These are phyloP conservation scores for Microbotryomycetes sp. DNA, from an alignment of 1,284 basidiomycete species.

Conservation along the genomic window DNA sequence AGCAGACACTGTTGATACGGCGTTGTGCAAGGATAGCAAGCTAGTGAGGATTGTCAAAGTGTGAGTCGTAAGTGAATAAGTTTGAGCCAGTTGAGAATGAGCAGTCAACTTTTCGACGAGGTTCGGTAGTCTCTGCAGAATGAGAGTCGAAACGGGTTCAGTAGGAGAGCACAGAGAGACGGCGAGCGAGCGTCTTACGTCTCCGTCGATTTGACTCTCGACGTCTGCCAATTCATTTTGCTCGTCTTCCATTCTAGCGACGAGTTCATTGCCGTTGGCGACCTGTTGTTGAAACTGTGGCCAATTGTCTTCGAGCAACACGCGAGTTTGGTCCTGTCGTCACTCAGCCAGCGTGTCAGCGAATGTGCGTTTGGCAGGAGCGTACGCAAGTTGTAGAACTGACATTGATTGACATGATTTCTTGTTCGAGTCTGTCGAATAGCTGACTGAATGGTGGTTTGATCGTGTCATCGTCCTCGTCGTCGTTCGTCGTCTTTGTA, in stretches of 20 bases:
- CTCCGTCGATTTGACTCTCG: slow-evolving; percentile 12
- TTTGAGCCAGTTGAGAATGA: slow-evolving; percentile 18
- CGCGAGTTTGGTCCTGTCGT: slow-evolving; percentile 21
- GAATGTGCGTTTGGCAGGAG: background rate
- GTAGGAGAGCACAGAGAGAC: background rate
- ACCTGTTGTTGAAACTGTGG: slow-evolving; percentile 13
- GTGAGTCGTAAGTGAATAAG: slow-evolving; percentile 13
- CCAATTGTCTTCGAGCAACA: slow-evolving; percentile 19
- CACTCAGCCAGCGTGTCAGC: background rate
- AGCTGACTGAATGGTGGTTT: slow-evolving; percentile 4
- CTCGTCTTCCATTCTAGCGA: slow-evolving; percentile 12
- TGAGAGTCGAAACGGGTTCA: too few species aligned
- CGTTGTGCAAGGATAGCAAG: slow-evolving; percentile 15
- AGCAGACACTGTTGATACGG: slow-evolving; percentile 10
- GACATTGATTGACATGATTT: slow-evolving; percentile 18
- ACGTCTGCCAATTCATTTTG: slow-evolving; percentile 15
- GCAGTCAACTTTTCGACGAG: slow-evolving; percentile 15
- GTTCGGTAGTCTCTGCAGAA: slow-evolving; percentile 7
- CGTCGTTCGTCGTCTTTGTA: background rate
- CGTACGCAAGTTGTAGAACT: background rate
- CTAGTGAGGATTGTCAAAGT: slow-evolving; percentile 15
- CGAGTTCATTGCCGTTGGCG: slow-evolving; percentile 10
- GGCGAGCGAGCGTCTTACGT: slow-evolving; percentile 5
- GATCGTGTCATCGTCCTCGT: background rate
- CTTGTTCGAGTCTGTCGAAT: slow-evolving; percentile 10